phyloP scores from a whole-genome alignment of 75 land plant species.

The Pseudotsuga menziesii region DNA sequence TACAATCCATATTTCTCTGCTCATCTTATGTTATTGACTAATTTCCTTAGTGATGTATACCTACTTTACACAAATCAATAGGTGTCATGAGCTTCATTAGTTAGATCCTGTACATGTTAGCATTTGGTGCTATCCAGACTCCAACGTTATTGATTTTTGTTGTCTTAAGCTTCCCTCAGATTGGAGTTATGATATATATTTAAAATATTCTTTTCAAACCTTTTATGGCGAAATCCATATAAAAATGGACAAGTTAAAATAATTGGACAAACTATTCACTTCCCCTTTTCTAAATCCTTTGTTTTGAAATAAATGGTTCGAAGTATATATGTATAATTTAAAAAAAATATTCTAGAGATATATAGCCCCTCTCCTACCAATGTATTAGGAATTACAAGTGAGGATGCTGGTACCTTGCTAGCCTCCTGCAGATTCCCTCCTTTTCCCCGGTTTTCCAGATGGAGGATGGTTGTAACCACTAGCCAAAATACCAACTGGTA shows the following conservation, averaged over 20 bases:
- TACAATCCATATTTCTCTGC: background rate
- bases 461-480: no score
- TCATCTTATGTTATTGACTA: background rate
- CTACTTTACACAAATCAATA: no score
- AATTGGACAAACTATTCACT: background rate
- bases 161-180: background rate
- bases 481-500: no score
- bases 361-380: no score
- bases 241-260: background rate
- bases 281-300: background rate
- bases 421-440: no score
- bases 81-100: no score
- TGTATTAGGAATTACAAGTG: no score
- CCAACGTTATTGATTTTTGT: background rate
- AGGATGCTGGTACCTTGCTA: no score
- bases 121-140: background rate
- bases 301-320: background rate
- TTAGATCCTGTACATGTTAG: background rate
- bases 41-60: background rate
- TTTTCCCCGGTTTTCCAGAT: no score
- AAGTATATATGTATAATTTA: background rate
- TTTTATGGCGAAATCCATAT: background rate
- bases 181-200: background rate
- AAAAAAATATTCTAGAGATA: no score
- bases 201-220: background rate